Base-by-base conservation (phyloP, 2,329 filamentous ascomycete genomes). In the Cucurbitaria berberidis region DNA sequence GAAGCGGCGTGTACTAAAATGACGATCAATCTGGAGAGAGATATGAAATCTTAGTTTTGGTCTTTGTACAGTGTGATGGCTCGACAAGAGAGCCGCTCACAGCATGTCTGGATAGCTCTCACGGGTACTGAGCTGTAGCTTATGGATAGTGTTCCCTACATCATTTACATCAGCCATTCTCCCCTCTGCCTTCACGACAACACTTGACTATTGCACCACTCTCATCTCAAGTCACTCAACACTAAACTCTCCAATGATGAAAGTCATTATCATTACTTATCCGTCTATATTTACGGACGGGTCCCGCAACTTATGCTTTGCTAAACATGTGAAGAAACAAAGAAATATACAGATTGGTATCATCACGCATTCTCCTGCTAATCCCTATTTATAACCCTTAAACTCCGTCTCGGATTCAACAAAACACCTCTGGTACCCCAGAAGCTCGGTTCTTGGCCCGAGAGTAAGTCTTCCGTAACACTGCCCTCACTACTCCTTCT, bases 381-480 rank as follows among this genome's bases (percentile, higher is more conserved):
- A 65, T 82, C 80, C 63, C 78, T 64, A 70, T 90, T 90, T 19
- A 90, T 86, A 30, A 90, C 87, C 66, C 86, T 79, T 76, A 90
- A 75, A 64, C 86, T 89, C 66, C 88, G 78, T 65, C 87, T 79
- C 19, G 88, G 88, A 55, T 87, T 87, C 73, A 90, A 73, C 64
- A 90, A 75, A 24, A 89, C 86, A 44, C 82, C 75, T 48, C 58
- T 72, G n/a, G 74, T 69, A 1, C 79, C 88, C 71, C 89, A 86
- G 74, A 90, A 91, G 52, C 82, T 88, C 54, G 89, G 89, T 70
- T 90, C 86, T 55, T 86, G 81, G 0, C 84, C 85, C 3, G 78
- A 80, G 15, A 89, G 66, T 57, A 89, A 65, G 63, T 88, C 85
- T 50, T 86, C 85, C 34, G 75, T 78, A 52, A 79, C 80, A 55